These are phyloP conservation scores for Vaucheria bursata DNA, from an alignment of 352 stramenopile species.

Conservation along the genomic window DNA sequence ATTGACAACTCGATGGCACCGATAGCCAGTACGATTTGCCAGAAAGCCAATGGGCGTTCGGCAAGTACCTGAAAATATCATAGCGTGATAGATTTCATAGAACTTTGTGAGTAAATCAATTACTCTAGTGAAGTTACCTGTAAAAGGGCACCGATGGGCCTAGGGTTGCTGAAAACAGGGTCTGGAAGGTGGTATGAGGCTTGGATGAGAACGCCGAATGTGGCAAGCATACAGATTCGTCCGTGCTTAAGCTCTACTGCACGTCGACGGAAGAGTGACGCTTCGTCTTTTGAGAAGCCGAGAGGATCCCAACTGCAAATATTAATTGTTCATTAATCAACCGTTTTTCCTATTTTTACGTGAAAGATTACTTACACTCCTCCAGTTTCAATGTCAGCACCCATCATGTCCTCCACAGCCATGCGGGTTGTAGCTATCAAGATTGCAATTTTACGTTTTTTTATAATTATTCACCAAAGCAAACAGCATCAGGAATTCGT, in stretches of 20 bases:
- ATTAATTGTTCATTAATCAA: neutral
- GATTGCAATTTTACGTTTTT: too few species aligned
- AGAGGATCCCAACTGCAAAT: constrained; percentile 4
- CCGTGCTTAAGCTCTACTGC: constrained; percentile 51
- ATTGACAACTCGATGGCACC: constrained; percentile 45
- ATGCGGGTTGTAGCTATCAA: too few species aligned
- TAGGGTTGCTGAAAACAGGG: constrained; percentile 45
- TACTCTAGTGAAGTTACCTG: constrained; percentile 19
- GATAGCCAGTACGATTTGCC: constrained; percentile 49
- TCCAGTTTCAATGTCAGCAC: constrained; percentile 44
- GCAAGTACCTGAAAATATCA: constrained; percentile 31
- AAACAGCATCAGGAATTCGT: too few species aligned
- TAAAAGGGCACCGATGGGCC: constrained; percentile 36
- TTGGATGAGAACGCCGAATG: constrained; percentile 43
- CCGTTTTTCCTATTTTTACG: too few species aligned
- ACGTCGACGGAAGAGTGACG: constrained; percentile 42
- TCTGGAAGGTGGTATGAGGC: constrained; percentile 44
- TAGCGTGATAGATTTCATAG: too few species aligned
- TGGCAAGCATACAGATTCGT: constrained; percentile 44
- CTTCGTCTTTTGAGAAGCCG: constrained; percentile 44
- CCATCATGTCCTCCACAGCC: constrained; percentile 49
- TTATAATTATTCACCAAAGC: too few species aligned
- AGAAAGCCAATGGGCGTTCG: constrained; percentile 44
- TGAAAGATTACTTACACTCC: constrained; percentile 11
- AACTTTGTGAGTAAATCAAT: too few species aligned